Evolutionary conservation across 495 filamentous ascomycete species (phyloP).

Genomic region (Podospora pseudocomata): DNA sequence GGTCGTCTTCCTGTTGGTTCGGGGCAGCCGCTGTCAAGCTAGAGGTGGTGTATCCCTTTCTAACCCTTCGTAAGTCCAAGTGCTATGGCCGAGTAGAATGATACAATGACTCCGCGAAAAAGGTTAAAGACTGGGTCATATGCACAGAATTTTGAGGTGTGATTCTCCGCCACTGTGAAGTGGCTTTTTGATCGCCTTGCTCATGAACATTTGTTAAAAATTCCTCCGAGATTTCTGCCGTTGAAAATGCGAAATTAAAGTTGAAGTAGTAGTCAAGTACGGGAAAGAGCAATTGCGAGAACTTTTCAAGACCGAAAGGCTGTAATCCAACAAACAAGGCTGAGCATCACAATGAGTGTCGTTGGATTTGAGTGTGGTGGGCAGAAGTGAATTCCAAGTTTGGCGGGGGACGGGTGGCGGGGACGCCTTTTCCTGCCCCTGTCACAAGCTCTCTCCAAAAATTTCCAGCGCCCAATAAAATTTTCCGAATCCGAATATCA

Average conservation of each 20-base stretch:
- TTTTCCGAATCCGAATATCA: constrained; percentile 17
- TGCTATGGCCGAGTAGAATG: background rate
- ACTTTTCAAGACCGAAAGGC: background rate
- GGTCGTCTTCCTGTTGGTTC: constrained; percentile 17
- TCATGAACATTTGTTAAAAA: background rate
- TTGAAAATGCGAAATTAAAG: background rate
- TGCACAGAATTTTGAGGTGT: background rate
- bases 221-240: background rate
- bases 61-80: background rate
- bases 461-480: constrained; percentile 21
- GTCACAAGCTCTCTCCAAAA: background rate
- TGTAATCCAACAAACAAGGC: background rate
- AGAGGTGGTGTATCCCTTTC: background rate
- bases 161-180: background rate
- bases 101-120: background rate
- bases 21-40: constrained; percentile 12
- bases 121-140: background rate
- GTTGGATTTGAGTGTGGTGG: constrained; percentile 1
- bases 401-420: constrained; percentile 8
- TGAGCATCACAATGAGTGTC: background rate
- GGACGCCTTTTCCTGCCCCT: background rate
- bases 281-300: background rate
- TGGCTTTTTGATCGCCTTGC: background rate
- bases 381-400: background rate
- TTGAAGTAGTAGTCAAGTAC: background rate